Evolutionary conservation across 305 asterid species (phyloP).

Genomic region (Solanum chacoense): DNA sequence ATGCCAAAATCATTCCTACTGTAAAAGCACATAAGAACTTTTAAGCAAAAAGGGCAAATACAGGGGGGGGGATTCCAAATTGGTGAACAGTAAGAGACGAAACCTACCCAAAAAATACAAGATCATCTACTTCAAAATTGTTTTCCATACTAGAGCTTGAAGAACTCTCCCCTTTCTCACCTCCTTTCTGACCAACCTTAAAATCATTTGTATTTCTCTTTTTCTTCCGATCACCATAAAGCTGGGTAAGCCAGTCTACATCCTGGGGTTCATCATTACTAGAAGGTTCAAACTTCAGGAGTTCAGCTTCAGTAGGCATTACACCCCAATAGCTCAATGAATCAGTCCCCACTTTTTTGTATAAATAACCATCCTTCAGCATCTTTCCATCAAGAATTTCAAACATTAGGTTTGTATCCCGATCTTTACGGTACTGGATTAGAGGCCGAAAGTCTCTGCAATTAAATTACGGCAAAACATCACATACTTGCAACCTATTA

Average conservation of each 20-base stretch:
- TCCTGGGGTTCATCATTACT: conserved; percentile 53
- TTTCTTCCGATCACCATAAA: conserved; percentile 68
- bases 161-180: conserved; percentile 58
- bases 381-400: conserved; percentile 91
- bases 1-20: conserved; percentile 93
- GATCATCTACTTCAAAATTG: conserved; percentile 70
- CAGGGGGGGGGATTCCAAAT: neutral
- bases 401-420: conserved; percentile 59
- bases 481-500: conserved; percentile 4
- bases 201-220: conserved; percentile 23
- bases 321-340: conserved; percentile 83
- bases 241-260: conserved; percentile 75
- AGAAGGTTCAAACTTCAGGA: conserved; percentile 83
- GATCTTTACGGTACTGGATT: conserved; percentile 76
- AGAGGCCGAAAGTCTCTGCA: conserved; percentile 91
- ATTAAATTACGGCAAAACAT: conserved; percentile 3
- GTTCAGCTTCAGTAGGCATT: conserved; percentile 77
- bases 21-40: conserved; percentile 16
- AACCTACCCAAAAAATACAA: conserved; percentile 83
- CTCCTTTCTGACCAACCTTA: conserved; percentile 41
- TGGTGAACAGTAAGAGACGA: neutral
- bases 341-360: conserved; percentile 64
- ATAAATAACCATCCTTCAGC: conserved; percentile 90
- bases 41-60: neutral
- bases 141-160: conserved; percentile 36